A percentile compares a stretch with the other conserved stretches of the same genome.
Evolutionary conservation across 805 yeast genomes (phyloP).

Genomic region (Candida odintsovae): DNA sequence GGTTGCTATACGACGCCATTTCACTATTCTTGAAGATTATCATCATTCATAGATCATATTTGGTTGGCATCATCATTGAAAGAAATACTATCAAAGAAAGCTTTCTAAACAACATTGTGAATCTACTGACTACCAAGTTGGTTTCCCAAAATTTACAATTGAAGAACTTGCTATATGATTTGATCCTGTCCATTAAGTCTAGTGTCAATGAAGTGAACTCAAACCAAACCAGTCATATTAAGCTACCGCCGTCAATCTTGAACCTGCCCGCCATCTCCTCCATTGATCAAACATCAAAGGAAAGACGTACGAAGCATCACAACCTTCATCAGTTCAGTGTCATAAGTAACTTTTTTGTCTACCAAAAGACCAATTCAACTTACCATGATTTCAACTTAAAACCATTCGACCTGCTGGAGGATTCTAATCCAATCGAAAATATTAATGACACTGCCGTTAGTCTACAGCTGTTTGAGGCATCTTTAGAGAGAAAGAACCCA

Average conservation of each 20-base stretch:
- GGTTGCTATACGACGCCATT: conserved; percentile 26
- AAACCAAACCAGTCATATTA: conserved; percentile 22
- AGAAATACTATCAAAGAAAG: conserved; percentile 37
- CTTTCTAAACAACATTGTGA: conserved; percentile 42
- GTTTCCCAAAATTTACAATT: conserved; percentile 42
- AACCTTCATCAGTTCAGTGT: conserved; percentile 19
- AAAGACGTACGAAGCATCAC: background rate
- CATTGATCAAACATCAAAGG: background rate
- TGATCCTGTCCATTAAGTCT: conserved; percentile 46
- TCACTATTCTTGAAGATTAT: conserved; percentile 48
- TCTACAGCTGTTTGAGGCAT: conserved; percentile 48
- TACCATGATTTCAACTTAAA: conserved; percentile 35
- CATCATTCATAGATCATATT: conserved; percentile 48
- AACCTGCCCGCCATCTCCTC: conserved; percentile 21
- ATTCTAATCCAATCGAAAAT: conserved; percentile 41
- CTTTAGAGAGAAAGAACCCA: conserved; percentile 43
- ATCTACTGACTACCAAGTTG: conserved; percentile 37
- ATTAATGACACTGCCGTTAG: conserved; percentile 50
- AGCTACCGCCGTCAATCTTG: conserved; percentile 22
- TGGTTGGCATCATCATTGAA: conserved; percentile 40
- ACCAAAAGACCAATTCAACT: conserved; percentile 21
- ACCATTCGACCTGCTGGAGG: conserved; percentile 56
- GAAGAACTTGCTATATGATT: conserved; percentile 53
- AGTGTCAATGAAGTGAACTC: conserved; percentile 23
- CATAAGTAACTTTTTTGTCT: conserved; percentile 21